Conservation (phyloP, 1,284 basidiomycete genomes). For the Cerioporus squamosus region DNA sequence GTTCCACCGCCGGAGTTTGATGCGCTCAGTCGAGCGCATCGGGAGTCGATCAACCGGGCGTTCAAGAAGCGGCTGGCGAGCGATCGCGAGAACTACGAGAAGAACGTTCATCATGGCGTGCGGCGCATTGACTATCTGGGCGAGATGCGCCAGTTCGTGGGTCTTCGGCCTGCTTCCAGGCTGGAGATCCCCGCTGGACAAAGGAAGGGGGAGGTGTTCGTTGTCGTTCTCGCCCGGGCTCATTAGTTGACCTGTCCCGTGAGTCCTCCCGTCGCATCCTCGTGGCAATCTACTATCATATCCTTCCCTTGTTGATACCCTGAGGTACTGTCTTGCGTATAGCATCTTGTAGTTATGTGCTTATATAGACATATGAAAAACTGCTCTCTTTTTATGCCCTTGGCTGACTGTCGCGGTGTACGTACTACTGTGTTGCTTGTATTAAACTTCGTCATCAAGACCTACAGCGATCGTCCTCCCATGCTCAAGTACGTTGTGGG, state of each 20-base stretch:
- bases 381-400: too few species aligned
- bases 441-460: too few species aligned
- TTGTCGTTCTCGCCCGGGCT: conserved; percentile 13
- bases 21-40: conserved; percentile 2
- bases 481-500: too few species aligned
- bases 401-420: too few species aligned
- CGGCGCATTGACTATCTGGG: conserved; percentile 28
- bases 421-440: too few species aligned
- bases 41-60: conserved; percentile 12
- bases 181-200: conserved; percentile 10
- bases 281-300: not conserved
- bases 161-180: conserved; percentile 12
- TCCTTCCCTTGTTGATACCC: not conserved
- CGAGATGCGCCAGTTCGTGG: conserved; percentile 18
- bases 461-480: too few species aligned
- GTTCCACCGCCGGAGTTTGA: conserved; percentile 11
- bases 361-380: too few species aligned
- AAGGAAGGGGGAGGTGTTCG: conserved; percentile 13
- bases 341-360: too few species aligned
- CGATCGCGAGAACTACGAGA: conserved; percentile 16
- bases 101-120: conserved; percentile 20
- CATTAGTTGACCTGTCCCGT: not conserved
- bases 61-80: conserved; percentile 18
- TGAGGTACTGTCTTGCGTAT: too few species aligned
- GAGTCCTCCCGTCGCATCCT: too few species aligned